Conservation (phyloP, 129 eudicot species). For the Oenanthe sinensis region DNA sequence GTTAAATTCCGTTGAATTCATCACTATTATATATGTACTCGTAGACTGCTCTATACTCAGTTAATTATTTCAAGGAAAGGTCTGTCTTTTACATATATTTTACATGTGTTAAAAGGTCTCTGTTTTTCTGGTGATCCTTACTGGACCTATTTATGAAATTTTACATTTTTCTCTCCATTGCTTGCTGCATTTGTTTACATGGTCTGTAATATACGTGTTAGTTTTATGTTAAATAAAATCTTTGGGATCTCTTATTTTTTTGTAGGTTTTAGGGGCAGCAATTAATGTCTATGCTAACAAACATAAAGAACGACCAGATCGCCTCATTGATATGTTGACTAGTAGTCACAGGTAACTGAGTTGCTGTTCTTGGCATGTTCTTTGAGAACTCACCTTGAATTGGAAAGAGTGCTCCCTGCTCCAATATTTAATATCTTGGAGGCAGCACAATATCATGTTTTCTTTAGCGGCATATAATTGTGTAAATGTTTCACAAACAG, state of each 20-base stretch:
- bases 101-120: not conserved
- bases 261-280: slow-evolving; percentile 98
- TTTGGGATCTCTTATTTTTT: not conserved
- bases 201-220: not conserved
- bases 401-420: slow-evolving; percentile 4
- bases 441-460: not conserved
- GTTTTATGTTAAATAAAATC: not conserved
- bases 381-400: not conserved
- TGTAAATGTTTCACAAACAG: not conserved
- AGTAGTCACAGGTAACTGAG: slow-evolving; percentile 83
- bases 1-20: not conserved
- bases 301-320: slow-evolving; percentile 98
- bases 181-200: not conserved
- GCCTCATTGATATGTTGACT: slow-evolving; percentile 97
- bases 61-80: not conserved
- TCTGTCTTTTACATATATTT: not conserved
- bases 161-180: not conserved
- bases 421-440: not conserved
- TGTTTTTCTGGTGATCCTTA: not conserved
- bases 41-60: not conserved
- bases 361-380: not conserved
- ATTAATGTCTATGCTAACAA: slow-evolving; percentile 95
- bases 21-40: not conserved
- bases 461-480: not conserved
- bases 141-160: not conserved